phyloP scores from a whole-genome alignment of 352 stramenopile genomes.

The Phytophthora hybrid region DNA sequence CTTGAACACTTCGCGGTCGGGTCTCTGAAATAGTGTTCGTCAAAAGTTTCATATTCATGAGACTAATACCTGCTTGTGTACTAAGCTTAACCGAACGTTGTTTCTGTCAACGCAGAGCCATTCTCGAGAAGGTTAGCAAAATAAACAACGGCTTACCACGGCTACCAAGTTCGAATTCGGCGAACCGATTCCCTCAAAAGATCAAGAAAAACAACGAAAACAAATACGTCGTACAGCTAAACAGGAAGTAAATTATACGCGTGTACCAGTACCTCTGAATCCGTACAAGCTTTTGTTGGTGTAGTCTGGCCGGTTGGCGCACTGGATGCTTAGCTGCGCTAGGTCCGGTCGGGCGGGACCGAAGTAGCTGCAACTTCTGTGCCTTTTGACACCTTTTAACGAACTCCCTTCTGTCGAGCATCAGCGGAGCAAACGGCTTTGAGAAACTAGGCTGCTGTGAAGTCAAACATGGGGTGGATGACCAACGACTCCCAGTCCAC shows the following conservation, averaged over 20 bases:
- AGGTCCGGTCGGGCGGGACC: not conserved
- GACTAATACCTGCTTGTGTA: not conserved
- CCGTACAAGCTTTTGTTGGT: conserved; percentile 6
- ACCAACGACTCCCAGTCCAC: conserved; percentile 89
- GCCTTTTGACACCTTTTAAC: conserved; percentile 22
- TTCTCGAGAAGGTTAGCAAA: conserved; percentile 3
- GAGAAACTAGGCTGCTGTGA: conserved; percentile 42
- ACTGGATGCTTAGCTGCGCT: conserved; percentile 27
- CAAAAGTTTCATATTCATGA: not conserved
- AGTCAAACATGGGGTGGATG: conserved; percentile 83
- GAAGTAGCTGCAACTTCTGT: conserved; percentile 17
- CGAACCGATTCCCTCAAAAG: not conserved
- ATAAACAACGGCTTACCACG: conserved; percentile 14
- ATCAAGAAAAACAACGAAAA: conserved; percentile 2
- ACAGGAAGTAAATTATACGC: conserved; percentile 50
- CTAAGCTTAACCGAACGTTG: not conserved
- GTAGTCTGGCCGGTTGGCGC: conserved; percentile 3
- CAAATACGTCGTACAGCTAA: conserved; percentile 22
- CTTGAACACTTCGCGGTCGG: conserved; percentile 16
- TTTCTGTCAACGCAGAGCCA: conserved; percentile 3
- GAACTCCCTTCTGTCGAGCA: conserved; percentile 23
- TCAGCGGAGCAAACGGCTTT: conserved; percentile 13
- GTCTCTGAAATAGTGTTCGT: conserved; percentile 31
- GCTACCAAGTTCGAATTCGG: conserved; percentile 13
- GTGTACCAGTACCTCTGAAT: conserved; percentile 4